These are phyloP conservation scores for Hemileccinum rubropunctum DNA, from an alignment of 768 basidiomycete genomes.

Conservation along the genomic window DNA sequence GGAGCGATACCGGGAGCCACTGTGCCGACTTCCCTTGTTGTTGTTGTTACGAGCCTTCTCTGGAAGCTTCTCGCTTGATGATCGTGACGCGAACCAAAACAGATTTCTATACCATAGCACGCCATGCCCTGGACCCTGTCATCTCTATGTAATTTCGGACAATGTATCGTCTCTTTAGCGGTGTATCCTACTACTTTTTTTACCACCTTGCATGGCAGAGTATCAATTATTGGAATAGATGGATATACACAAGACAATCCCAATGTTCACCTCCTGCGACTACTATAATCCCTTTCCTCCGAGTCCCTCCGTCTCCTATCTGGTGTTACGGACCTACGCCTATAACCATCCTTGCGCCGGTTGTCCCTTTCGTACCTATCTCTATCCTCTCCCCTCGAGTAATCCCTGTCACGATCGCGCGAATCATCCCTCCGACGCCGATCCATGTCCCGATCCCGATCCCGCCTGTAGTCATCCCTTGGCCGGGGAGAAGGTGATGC, in stretches of 20 bases:
- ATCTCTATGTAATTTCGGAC: neutral
- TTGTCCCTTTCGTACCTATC: conserved; percentile 22
- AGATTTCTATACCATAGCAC: neutral
- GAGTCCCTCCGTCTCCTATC: conserved; percentile 21
- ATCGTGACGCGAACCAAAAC: neutral
- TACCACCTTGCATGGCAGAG: neutral
- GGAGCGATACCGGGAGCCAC: conserved; percentile 32
- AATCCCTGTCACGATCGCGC: conserved; percentile 20
- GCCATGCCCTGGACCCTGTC: neutral
- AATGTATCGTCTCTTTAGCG: conserved; percentile 6
- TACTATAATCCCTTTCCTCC: conserved; percentile 20
- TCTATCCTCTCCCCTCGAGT: conserved; percentile 19
- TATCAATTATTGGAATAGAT: neutral
- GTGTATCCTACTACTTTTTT: neutral
- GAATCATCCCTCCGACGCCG: conserved; percentile 27
- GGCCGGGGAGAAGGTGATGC: conserved; percentile 22
- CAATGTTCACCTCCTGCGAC: conserved; percentile 20
- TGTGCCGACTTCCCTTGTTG: conserved; percentile 22
- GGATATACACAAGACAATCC: neutral
- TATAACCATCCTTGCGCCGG: conserved; percentile 19
- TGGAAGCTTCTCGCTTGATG: conserved; percentile 23
- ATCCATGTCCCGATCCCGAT: conserved; percentile 23
- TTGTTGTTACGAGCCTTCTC: conserved; percentile 20
- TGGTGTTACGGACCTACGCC: conserved; percentile 25
- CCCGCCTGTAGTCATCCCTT: conserved; percentile 19